Evolutionary conservation across 2,329 filamentous ascomycete species (phyloP), one percentile per base, ranked within the genome.

Genomic region (Dichotomopilus funicola): DNA sequence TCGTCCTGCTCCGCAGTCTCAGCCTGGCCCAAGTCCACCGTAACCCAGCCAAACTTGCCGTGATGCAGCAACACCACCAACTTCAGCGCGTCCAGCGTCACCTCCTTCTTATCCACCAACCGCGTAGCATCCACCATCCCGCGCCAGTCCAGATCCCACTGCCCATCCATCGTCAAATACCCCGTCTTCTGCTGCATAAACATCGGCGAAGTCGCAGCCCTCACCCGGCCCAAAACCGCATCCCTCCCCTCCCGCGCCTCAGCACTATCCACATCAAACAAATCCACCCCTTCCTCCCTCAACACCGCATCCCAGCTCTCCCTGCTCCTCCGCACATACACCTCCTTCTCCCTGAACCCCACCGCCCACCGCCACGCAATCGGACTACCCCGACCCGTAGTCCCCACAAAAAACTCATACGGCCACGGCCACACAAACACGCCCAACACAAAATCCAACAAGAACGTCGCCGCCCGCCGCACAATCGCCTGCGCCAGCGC

Each of bases 141-240:
- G 47, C 78, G 78, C 79, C 91, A 96, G 68, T 96, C 91, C 58
- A 96, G 75, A 69, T 95, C 88, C 86, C 90, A 97, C 59, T 90
- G 81, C 59, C 79, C 81, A 67, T 91, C 88, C 77, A 95, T 88
- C 62, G 94, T 85, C 60, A 95, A 72, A 67, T 95, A 95, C 19
- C 90, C 91, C 35, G 91, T 96, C 78, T 95, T 96, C 63, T 83
- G 78, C 63, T 79, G 75, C 64, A 92, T 75, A 51, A 85, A 77
- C 64, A 82, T 72, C 27, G 83, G 80, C 12, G 85, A 79, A 4
- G 91, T 86, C 2, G 89, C 91, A 1, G 82, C 78, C 59, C 84
- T 71, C 46, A 95, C 72, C 56, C 78, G 10, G 76, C 76, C 62
- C 84, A 76, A 10, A 63, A 89, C 79, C 52, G 83, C 74, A 70